phyloP scores from a whole-genome alignment of 148 eudicot genomes.

The Camellia granthamiana region DNA sequence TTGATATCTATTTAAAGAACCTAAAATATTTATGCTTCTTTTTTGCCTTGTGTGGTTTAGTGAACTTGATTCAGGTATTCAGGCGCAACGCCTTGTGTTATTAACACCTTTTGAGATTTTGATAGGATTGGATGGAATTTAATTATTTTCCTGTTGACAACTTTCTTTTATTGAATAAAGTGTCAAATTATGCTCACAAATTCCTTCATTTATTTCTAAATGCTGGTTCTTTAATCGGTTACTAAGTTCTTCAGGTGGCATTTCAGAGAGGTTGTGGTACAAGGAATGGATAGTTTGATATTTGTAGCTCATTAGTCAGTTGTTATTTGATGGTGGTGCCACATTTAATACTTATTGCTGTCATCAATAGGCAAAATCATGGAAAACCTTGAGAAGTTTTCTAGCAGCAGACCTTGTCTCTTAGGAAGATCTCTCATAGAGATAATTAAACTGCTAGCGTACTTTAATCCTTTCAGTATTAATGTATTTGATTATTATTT shows the following conservation, averaged over 20 bases:
- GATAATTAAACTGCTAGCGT: background rate
- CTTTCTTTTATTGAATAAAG: constrained; percentile 2
- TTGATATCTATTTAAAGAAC: background rate
- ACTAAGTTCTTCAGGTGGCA: background rate
- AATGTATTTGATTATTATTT: background rate
- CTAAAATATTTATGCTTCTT: background rate
- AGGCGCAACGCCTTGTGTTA: background rate
- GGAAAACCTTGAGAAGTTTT: background rate
- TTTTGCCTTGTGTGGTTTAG: background rate
- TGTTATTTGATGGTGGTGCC: background rate
- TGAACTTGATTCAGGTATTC: background rate
- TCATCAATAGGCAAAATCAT: background rate
- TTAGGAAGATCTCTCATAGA: background rate
- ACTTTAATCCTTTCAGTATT: background rate
- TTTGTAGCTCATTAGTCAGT: constrained; percentile 2
- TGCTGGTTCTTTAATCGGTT: background rate
- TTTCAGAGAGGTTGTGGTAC: background rate
- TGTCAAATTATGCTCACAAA: background rate
- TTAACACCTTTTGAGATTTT: background rate
- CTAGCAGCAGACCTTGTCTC: background rate
- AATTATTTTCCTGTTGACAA: background rate
- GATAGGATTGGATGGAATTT: background rate
- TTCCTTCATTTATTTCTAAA: background rate
- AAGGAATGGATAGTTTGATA: background rate
- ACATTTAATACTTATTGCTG: background rate